Evolutionary conservation across 257 asterid genomes (phyloP).

Genomic region (Perilla frutescens): DNA sequence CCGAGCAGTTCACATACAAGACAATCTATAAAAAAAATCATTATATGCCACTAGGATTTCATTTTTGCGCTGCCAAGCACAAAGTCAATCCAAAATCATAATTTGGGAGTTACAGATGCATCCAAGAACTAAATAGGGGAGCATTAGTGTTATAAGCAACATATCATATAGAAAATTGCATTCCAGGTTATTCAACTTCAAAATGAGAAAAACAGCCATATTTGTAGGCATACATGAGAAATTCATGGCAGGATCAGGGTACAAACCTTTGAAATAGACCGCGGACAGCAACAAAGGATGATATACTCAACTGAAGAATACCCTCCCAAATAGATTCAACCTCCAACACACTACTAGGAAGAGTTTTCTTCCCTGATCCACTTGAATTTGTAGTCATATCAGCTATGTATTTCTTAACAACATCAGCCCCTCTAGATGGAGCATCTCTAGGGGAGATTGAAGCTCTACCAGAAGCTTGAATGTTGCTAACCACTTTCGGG

Average conservation of each 20-base stretch:
- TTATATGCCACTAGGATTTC: neutral
- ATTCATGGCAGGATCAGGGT: neutral
- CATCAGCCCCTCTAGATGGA: slow-evolving; percentile 42
- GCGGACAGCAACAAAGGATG: slow-evolving; percentile 62
- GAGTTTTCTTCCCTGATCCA: slow-evolving; percentile 40
- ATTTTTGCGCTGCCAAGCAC: neutral
- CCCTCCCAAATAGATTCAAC: slow-evolving; percentile 76
- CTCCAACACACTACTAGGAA: slow-evolving; percentile 39
- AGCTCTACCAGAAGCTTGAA: slow-evolving; percentile 41
- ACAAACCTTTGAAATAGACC: slow-evolving; percentile 82
- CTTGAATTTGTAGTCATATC: slow-evolving; percentile 38
- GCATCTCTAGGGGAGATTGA: slow-evolving; percentile 46
- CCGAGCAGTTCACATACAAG: neutral
- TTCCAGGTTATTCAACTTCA: neutral
- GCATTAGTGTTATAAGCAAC: neutral
- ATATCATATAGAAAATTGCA: neutral
- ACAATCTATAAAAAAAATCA: neutral
- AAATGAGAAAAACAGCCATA: neutral
- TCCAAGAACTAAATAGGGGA: neutral
- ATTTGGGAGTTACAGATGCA: neutral
- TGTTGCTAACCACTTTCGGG: slow-evolving; percentile 36
- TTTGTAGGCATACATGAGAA: neutral
- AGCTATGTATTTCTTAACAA: slow-evolving; percentile 32
- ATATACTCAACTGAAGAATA: slow-evolving; percentile 61
- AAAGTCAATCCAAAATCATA: neutral